Evolutionary conservation across 2,329 filamentous ascomycete genomes (phyloP), one percentile per base, ranked within the genome.

Genomic region (Aspergillus sp.): DNA sequence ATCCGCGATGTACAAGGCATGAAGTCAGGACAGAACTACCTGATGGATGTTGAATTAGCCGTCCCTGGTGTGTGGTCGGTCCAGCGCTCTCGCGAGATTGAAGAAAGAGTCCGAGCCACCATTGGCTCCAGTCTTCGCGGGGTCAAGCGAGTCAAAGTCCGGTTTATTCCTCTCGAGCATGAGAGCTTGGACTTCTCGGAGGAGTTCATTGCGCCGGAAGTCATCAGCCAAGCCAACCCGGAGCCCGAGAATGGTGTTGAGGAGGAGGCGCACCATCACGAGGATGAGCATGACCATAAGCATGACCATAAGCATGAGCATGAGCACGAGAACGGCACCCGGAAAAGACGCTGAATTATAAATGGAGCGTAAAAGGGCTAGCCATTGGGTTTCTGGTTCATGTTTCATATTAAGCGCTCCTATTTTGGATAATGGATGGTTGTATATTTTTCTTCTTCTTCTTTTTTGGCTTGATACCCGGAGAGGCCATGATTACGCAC

Each of bases 1-100:
- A 77, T 97, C 46, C 84, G 89, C 45, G 89, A 90, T 45, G 84
- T 98, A 3, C 89, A 91, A 63, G 95, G 95, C 54, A 84, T 96
- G 76, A 99, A 99, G 77, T 95, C 91, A 3, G 95, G 95, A 30
- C 95, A 97, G 75, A 99, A 97, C 77, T 97, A 96, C 72, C 81
- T 98, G 30, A 87, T 98, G 66, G 95, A 98, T 66, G 75, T 99
- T 7, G 93, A 96, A 73, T 77, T 98, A 60, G 89, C 86, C 2
- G 90, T 96, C 15, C 91, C 93, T 0, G 83, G 82, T 20, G 78
- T 80, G 34, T 96, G 90, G 89, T 89, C 89, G 0, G 79, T 99
- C 5, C 84, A 87, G 53, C 84, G 89, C 54, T 84, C 88, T 7
- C 81, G 85, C 39, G 77, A 66, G 15, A 80, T 96, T 13, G 95